Base-by-base conservation (phyloP, 495 filamentous ascomycete genomes). In the Daldinia loculata region DNA sequence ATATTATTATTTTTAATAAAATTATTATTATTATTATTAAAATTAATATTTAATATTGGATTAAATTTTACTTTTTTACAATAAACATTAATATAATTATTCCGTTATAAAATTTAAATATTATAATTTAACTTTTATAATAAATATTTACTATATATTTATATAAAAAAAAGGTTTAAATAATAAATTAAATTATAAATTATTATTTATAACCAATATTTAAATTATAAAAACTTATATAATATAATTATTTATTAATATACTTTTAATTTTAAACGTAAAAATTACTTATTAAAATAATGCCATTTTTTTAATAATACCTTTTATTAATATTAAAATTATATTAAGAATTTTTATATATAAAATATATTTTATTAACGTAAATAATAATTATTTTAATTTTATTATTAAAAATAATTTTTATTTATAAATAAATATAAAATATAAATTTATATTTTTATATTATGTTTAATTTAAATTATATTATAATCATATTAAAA, bases 111-210 rank as follows among this genome's bases (percentile, higher is more conserved):
- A 50, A 50, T 4, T 8, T 8, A 19, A 22, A 15, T 19, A 50
- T 26, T 50, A 22, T 22, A 50, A 50, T 22, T 22, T 50, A 50
- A 50, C 3, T 51, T 26, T 4, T 4, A 27, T 51, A 24, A 26
- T 24, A 51, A 51, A 24, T 24, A 51, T 51, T 12, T 12, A 51
- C 27, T 51, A 51, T 51, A 51, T 51, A 26, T 51, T 51, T 51
- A 41, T 30, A 30, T 30, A n/a, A 41, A 41, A n/a, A 41, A 41
- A n/a, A n/a, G n/a, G n/a, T 4, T 39, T 39, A 14, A 39, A 39
- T 12, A 39, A 15, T 12, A 39, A 39, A 14, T 39, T 39, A 1
- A 39, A 15, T 39, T 39, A 39, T 12, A 39, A 39, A 39, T 39
- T 39, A 39, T 39, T 39, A 39, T 39, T 7, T 2, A 34, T 34